Base-by-base conservation (phyloP, 192 early-diverging fungal genomes). In the Diversispora epigaea region DNA sequence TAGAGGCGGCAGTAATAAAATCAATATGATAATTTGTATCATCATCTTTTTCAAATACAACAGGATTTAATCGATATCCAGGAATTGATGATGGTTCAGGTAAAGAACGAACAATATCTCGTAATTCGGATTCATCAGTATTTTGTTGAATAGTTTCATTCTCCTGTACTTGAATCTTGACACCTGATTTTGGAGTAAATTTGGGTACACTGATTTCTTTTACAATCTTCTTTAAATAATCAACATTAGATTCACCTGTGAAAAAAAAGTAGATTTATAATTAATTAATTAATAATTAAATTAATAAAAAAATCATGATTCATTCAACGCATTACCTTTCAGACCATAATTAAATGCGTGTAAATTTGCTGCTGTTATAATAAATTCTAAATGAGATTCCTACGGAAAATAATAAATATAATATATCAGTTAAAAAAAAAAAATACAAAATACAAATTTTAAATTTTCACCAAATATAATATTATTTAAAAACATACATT, bases 1-100 rank as follows among this genome's bases (percentile, higher is more conserved):
- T 99, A 47, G 98, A 98, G 17, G 95, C 90, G 2, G 98, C 96
- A 3, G 98, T 94, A 78, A 99, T 93, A 83, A 98, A 99, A 80
- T 99, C 98, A 76, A 99, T 98, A 80, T 99, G 98, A 89, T 95
- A 97, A 87, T 99, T 99, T 80, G 89, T 91, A 76, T 99, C 98
- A 79, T 99, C 98, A 80, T 99, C 98, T 88, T 99, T 99, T 80
- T 99, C 98, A 81, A 99, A 99, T 71, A 98, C 96, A 12, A 89
- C 92, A 22, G 96, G 95, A 49, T 82, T 87, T 64, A 99, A 86
- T 65, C 94, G 91, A 80, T 93, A 88, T 49, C 93, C 93, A 21
- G 92, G 92, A 74, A 96, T 80, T 43, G 84, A 85, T n/a, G 92
- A 86, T 5, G 94, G 91, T 17, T 87, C 80, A 4, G 96, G 96